Conservation (phyloP, 2,329 filamentous ascomycete genomes). For the Rutstroemia sp. region DNA sequence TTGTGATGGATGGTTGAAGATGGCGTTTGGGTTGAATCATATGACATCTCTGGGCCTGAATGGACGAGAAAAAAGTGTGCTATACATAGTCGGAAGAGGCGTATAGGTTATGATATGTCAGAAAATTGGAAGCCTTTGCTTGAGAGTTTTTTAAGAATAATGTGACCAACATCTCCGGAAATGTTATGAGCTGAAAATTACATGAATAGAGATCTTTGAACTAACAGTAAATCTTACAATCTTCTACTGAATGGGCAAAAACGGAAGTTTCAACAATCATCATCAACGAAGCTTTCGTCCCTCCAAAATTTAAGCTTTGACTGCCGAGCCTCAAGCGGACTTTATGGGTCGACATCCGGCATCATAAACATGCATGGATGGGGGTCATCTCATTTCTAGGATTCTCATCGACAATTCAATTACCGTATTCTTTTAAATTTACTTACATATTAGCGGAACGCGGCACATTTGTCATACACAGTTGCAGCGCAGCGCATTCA, state of each 20-base stretch:
- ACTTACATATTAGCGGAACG: background rate
- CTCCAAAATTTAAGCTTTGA: too few relatives aligned
- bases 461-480: background rate
- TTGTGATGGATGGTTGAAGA: background rate
- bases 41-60: background rate
- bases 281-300: too few relatives aligned
- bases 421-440: background rate
- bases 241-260: too few relatives aligned
- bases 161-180: background rate
- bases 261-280: too few relatives aligned
- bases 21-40: conserved; percentile 1
- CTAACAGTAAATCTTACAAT: too few relatives aligned
- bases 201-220: too few relatives aligned
- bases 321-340: too few relatives aligned
- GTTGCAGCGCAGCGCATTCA: background rate
- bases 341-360: background rate
- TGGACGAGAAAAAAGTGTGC: background rate
- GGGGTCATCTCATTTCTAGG: background rate
- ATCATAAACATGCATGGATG: background rate
- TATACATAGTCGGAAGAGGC: background rate
- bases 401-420: conserved; percentile 1
- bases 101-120: conserved; percentile 1
- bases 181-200: too few relatives aligned
- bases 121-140: background rate
- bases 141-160: background rate